Percentiles rank a stretch among this genome's conserved stretches.
These are phyloP conservation scores for Mucor lusitanicus DNA, from an alignment of 371 early-diverging fungal species.

Conservation along the genomic window DNA sequence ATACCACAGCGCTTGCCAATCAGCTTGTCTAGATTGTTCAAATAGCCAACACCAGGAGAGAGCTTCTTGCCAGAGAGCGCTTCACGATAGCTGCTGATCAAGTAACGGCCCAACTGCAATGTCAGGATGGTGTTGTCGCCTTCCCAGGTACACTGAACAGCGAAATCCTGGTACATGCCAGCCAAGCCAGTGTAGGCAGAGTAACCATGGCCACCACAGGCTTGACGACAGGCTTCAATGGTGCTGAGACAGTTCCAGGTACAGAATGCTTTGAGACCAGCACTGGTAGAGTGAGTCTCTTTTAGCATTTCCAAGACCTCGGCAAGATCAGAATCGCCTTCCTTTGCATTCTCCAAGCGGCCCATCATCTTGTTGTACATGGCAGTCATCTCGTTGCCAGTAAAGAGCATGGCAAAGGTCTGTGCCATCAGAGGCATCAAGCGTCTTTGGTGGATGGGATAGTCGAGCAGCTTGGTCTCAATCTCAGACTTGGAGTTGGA, in stretches of 20 bases:
- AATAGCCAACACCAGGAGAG: constrained; percentile 80
- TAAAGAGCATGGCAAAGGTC: constrained; percentile 90
- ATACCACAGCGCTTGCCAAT: constrained; percentile 58
- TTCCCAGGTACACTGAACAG: constrained; percentile 95
- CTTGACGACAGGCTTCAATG: constrained; percentile 90
- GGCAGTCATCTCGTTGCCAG: constrained; percentile 78
- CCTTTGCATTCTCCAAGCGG: constrained; percentile 65
- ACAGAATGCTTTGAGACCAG: constrained; percentile 93
- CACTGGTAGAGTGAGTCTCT: constrained; percentile 90
- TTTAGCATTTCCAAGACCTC: constrained; percentile 77
- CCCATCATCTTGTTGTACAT: constrained; percentile 82
- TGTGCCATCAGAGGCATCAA: constrained; percentile 89
- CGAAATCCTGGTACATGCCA: constrained; percentile 85
- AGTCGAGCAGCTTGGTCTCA: constrained; percentile 91
- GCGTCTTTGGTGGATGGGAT: constrained; percentile 90
- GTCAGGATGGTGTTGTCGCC: constrained; percentile 92
- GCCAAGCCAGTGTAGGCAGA: constrained; percentile 89
- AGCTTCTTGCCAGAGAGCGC: constrained; percentile 75
- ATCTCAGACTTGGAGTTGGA: constrained; percentile 32
- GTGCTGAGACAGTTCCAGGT: constrained; percentile 89
- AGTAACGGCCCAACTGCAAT: constrained; percentile 87
- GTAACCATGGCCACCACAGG: constrained; percentile 93
- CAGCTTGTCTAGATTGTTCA: constrained; percentile 60
- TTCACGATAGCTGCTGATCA: constrained; percentile 81
- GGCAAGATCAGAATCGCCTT: constrained; percentile 66